Evolutionary conservation across 306 rosid genomes (phyloP), one percentile per base, ranked within the genome.

Genomic region (Cercis canadensis): DNA sequence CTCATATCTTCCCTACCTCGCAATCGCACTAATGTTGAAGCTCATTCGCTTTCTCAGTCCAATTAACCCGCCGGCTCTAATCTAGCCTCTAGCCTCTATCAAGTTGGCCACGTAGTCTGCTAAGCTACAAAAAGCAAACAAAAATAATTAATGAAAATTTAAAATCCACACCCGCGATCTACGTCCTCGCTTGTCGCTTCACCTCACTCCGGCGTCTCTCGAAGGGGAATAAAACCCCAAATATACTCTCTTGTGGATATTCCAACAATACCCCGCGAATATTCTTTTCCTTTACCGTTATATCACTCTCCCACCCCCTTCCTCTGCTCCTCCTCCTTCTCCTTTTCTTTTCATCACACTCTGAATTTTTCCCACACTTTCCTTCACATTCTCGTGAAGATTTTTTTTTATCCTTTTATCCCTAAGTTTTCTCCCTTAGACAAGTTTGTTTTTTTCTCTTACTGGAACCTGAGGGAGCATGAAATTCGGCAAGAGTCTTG

Each of bases 401-500:
- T 13, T 18, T 16, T 49, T 16, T 34, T n/a, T n/a, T n/a, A n/a
- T n/a, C n/a, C n/a, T 34, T 15, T 47, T 6, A 2, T 9, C 8
- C 10, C 1, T 5, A 12, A 24, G 11, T 55, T 55, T 12, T 21
- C 34, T 32, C 14, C 13, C 34, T 18, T 33, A 10, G 56, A 58
- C 11, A 58, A 31, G 10, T 47, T 21, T 54, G 2, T 4, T 17
- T n/a, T 9, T 45, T 41, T 32, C 11, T 34, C 7, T 16, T 29
- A 5, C 5, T 18, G 62, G 8, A 11, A 12, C 44, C 12, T 2
- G 16, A 37, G 41, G 9, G 56, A 70, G 37, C 57, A 92, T 92
- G 98, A 92, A 92, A 81, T 92, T 92, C 80, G 98, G 98, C 6
- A 92, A 92, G 83, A 92, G 98, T 70, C 83, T 92, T 7, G 87